Percentiles rank a stretch among this genome's conserved stretches.
Evolutionary conservation across 805 yeast genomes (phyloP).

Genomic region (Saccharomycopsis sp.): DNA sequence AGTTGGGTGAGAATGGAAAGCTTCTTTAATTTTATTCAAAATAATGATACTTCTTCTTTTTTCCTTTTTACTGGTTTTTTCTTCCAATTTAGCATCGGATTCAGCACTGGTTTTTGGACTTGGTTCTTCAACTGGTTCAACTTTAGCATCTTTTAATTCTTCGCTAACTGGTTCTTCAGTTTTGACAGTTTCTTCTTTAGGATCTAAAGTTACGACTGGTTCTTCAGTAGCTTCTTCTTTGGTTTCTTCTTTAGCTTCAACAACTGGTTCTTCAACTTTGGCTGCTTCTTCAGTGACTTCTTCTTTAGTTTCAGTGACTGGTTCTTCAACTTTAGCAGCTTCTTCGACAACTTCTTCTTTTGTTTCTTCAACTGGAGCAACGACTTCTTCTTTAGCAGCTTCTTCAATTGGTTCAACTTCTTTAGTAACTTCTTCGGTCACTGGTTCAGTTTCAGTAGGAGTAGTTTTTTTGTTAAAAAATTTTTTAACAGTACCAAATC

Average conservation of each 20-base stretch:
- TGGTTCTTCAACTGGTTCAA: slow-evolving; percentile 18
- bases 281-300: slow-evolving; percentile 18
- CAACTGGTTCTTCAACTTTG: slow-evolving; percentile 16
- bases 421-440: slow-evolving; percentile 11
- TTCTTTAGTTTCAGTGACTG: slow-evolving; percentile 11
- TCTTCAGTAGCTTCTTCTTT: slow-evolving; percentile 17
- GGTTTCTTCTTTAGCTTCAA: slow-evolving; percentile 3
- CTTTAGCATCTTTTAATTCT: slow-evolving; percentile 19
- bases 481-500: not conserved
- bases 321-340: slow-evolving; percentile 16
- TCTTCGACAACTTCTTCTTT: slow-evolving; percentile 7
- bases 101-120: slow-evolving; percentile 16
- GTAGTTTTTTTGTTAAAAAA: slow-evolving; percentile 15
- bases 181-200: slow-evolving; percentile 14
- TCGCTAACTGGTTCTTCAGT: slow-evolving; percentile 17
- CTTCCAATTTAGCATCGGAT: slow-evolving; percentile 15
- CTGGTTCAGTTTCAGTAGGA: slow-evolving; percentile 17
- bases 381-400: slow-evolving; percentile 13
- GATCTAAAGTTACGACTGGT: slow-evolving; percentile 9
- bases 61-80: slow-evolving; percentile 20
- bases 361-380: slow-evolving; percentile 19
- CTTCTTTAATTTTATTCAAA: slow-evolving; percentile 29
- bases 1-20: too few relatives aligned
- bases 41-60: slow-evolving; percentile 35
- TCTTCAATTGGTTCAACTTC: slow-evolving; percentile 4